A percentile compares a stretch with the other conserved stretches of the same genome.
Evolutionary conservation across 768 basidiomycete species (phyloP).

Genomic region (Hygrocybe coccinea): DNA sequence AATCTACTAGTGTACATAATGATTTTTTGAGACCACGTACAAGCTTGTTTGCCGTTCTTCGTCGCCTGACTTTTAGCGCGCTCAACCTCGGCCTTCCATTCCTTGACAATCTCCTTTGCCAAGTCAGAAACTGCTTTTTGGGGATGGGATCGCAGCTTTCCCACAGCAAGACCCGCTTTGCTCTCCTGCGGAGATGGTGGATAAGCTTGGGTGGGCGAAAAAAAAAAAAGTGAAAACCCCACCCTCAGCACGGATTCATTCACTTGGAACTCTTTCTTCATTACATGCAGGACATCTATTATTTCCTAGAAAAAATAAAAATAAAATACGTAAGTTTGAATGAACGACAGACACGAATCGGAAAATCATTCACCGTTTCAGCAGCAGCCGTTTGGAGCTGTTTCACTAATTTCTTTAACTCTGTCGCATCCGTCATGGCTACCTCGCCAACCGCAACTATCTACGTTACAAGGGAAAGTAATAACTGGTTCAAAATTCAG

Average conservation of each 20-base stretch:
- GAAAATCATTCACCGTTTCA: constrained; percentile 46
- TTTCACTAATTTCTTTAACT: constrained; percentile 79
- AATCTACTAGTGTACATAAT: no score
- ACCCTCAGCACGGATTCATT: constrained; percentile 74
- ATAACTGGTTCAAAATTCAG: not conserved
- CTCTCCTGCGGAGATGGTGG: constrained; percentile 59
- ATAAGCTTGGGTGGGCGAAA: constrained; percentile 22
- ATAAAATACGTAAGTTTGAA: constrained; percentile 33
- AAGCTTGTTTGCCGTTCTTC: constrained; percentile 22
- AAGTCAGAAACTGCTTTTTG: constrained; percentile 71
- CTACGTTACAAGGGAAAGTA: constrained; percentile 30
- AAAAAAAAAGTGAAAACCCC: constrained; percentile 40
- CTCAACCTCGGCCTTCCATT: constrained; percentile 88
- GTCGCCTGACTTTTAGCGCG: constrained; percentile 43
- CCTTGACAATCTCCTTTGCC: constrained; percentile 87
- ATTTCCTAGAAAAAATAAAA: constrained; percentile 49
- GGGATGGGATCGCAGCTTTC: constrained; percentile 75
- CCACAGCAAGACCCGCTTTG: constrained; percentile 87
- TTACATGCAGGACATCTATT: constrained; percentile 49
- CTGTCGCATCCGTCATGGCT: constrained; percentile 48
- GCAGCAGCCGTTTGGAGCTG: constrained; percentile 61
- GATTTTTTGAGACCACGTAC: constrained; percentile 9
- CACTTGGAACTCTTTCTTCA: constrained; percentile 65
- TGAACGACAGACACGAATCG: constrained; percentile 23
- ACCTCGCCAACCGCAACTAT: constrained; percentile 24